These are phyloP conservation scores for Metschnikowia amazonensis DNA, from an alignment of 805 yeast species.

Conservation along the genomic window DNA sequence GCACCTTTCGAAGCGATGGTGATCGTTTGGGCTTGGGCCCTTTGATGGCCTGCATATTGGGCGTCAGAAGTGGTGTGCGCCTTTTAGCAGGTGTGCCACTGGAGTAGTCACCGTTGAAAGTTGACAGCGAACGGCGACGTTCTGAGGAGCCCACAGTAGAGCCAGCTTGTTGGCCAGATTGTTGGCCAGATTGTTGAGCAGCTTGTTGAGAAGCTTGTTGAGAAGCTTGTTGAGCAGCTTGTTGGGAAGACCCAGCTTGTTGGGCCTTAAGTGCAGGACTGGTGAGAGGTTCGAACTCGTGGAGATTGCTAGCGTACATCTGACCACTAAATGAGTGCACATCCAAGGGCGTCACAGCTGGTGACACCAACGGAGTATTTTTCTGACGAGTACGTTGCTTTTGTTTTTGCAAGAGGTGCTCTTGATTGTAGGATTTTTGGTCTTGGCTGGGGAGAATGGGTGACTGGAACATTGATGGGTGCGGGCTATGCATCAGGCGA, in stretches of 20 bases:
- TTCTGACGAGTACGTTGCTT: constrained; percentile 17
- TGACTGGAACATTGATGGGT: constrained; percentile 17
- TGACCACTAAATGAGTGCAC: constrained; percentile 22
- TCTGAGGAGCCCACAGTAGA: constrained; percentile 9
- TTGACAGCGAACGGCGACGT: constrained; percentile 33
- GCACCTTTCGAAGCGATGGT: constrained; percentile 26
- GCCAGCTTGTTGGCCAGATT: too few species aligned
- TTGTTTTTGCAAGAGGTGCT: constrained; percentile 38
- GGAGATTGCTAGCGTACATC: constrained; percentile 16
- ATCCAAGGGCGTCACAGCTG: constrained; percentile 67
- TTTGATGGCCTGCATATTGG: constrained; percentile 28
- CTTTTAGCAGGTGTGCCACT: constrained; percentile 26
- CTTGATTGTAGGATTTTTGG: constrained; percentile 38
- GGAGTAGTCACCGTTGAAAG: constrained; percentile 27
- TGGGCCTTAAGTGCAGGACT: constrained; percentile 64
- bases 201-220: too few species aligned
- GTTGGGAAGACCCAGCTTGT: constrained; percentile 15
- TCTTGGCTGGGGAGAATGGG: constrained; percentile 43
- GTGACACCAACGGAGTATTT: constrained; percentile 68
- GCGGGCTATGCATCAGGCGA: not conserved
- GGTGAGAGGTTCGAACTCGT: constrained; percentile 51
- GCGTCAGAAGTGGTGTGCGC: constrained; percentile 44
- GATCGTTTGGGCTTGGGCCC: constrained; percentile 28
- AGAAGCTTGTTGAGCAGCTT: too few species aligned
- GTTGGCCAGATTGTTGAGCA: too few species aligned